Base-by-base conservation (phyloP, 2,329 filamentous ascomycete genomes). In the Talaromyces sp. region DNA sequence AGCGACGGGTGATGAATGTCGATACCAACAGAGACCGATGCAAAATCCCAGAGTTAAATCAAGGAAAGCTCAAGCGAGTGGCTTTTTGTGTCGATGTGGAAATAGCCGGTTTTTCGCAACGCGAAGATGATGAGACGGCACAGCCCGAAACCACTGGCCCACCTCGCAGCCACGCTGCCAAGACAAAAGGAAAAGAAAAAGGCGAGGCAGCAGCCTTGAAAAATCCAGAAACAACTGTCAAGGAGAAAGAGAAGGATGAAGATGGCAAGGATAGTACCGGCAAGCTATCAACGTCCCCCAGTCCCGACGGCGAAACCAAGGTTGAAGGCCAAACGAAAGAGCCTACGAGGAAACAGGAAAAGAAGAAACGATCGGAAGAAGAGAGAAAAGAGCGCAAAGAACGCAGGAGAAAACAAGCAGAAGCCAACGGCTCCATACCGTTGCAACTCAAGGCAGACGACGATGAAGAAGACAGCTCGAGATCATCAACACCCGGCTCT, bases 51-150 rank as follows among this genome's bases (percentile, higher is more conserved):
- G 93, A 96, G 66, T 80, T 99, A 53, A 87, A 92, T 65, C 86
- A 88, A 68, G 85, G 86, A 55, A 96, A 95, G 72, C 76, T 99
- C 62, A 85, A 91, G 58, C 86, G 92, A 58, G 95, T 99, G 0
- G 90, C 93, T 0, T 99, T 99, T 70, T 96, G 91, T 67, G 95
- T 99, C 2, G 95, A 99, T 70, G 93, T 99, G 4, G 95, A 99
- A 74, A 96, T 99, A 70, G 93, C 93, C 3, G 91, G 92, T 0
- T 87, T 91, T 70, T 91, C 93, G 26, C 87, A 86, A 67, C 95
- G 96, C 67, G 90, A 95, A 3, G 74, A 82, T 10, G 77, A 78
- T 17, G 77, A 81, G n/a, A 75, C 55, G 17, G 31, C 57, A 43
- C 57, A 49, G 31, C 55, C 32, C 7, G 59, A 61, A 31, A 26